These are phyloP conservation scores for Solanum dulcamara DNA, from an alignment of 257 asterid species.

Conservation along the genomic window DNA sequence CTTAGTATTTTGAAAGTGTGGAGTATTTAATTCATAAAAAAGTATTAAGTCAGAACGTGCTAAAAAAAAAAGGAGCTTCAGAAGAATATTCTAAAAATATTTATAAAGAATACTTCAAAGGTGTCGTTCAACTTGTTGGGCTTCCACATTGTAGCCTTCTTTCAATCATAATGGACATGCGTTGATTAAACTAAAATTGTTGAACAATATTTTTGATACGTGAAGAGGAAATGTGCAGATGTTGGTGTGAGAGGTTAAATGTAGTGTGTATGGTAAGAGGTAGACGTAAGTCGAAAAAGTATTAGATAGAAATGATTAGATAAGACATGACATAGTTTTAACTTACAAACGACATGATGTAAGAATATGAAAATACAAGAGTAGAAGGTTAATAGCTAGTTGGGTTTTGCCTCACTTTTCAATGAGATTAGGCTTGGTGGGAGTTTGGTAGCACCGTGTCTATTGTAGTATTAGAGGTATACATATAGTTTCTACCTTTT, in stretches of 20 bases:
- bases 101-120: not conserved
- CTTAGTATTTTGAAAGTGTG: not conserved
- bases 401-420: not conserved
- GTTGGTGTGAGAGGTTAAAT: too few species aligned
- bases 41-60: not conserved
- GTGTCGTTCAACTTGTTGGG: not conserved
- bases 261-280: not conserved
- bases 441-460: not conserved
- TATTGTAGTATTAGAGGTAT: not conserved
- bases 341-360: fast-evolving
- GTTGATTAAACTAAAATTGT: not conserved
- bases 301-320: not conserved
- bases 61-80: not conserved
- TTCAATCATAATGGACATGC: not conserved
- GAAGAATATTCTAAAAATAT: not conserved
- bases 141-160: not conserved
- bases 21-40: not conserved
- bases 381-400: not conserved
- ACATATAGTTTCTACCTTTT: too few species aligned
- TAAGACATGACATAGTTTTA: not conserved
- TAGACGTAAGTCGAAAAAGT: not conserved
- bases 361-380: too few species aligned
- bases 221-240: not conserved
- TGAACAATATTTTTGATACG: not conserved
- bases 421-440: not conserved